Base-by-base conservation (phyloP, 164 flowering plant genomes). In the Tetracentron sinense region DNA sequence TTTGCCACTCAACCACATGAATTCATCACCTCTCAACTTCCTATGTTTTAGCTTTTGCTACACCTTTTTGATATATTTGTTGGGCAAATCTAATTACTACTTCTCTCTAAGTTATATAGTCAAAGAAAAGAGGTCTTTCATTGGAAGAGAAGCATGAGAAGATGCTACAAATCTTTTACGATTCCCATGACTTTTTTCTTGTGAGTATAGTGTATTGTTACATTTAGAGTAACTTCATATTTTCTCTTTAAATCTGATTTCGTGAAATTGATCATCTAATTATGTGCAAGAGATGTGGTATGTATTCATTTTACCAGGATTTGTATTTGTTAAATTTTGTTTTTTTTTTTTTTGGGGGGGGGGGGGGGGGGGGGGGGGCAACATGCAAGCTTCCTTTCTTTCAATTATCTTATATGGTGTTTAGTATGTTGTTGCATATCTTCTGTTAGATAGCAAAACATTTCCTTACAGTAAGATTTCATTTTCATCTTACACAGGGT, bases 91-190 rank as follows among this genome's bases (percentile, higher is more conserved):
- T 35, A 20, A 16, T 66, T 30, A 17, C 56, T 30, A 4, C 44
- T 48, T 54, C 21, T 29, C 30, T 65, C 0, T 62, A 42, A 63
- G 61, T 23, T 42, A 10, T 27, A 22, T 74, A 92, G 98, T 92
- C 96, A 19, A 92, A 90, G 94, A 93, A 90, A 76, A 74, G 98
- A 60, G 97, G 97, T 6, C 92, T 93, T 71, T 93, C 98, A 1
- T 75, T 93, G 84, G 98, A 93, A 48, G 98, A 93, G 76, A 93
- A 93, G 82, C 92, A 97, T 7, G 97, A 87, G 84, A 87, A 87
- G 78, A 87, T 93, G 70, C 96, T 93, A 63, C 91, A 90, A 66
- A 89, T 93, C 49, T 90, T 93, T 65, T 93, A 89, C 56, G 97
- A 85, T 0, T 90, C 97, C 0, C 97, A 90, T 59, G 86, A 87